Percentiles rank a stretch among this genome's conserved stretches.
Evolutionary conservation across 2,329 filamentous ascomycete species (phyloP).

Genomic region (Aspergillus candidus): DNA sequence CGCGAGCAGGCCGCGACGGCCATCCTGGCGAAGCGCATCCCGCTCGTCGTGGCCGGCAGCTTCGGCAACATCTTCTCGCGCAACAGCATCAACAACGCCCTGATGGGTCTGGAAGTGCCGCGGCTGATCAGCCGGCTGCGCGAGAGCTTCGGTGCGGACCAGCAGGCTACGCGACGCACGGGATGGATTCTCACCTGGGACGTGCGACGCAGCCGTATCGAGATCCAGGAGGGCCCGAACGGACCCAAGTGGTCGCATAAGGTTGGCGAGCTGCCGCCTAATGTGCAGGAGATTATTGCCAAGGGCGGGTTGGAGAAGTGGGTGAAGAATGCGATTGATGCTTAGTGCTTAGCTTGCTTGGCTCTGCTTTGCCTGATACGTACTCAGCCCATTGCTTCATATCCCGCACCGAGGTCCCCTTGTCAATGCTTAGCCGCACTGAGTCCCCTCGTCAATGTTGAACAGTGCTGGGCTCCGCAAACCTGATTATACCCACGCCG

Average conservation of each 20-base stretch:
- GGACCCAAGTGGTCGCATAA: slow-evolving; percentile 69
- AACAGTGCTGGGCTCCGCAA: too few species aligned
- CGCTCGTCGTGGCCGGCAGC: slow-evolving; percentile 71
- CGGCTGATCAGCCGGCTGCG: slow-evolving; percentile 29
- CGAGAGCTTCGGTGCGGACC: slow-evolving; percentile 30
- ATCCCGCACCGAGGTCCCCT: too few species aligned
- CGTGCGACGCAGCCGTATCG: slow-evolving; percentile 63
- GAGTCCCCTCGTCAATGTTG: too few species aligned
- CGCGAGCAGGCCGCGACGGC: slow-evolving; percentile 86
- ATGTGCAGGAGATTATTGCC: slow-evolving; percentile 81
- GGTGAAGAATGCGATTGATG: slow-evolving; percentile 64
- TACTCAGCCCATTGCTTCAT: too few species aligned
- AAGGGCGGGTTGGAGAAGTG: slow-evolving; percentile 72
- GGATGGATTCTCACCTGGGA: slow-evolving; percentile 85
- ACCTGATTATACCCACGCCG: too few species aligned
- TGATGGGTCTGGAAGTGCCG: slow-evolving; percentile 35
- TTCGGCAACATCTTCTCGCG: slow-evolving; percentile 79
- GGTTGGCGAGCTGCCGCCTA: slow-evolving; percentile 75
- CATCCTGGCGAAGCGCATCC: slow-evolving; percentile 72
- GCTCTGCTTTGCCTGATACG: too few species aligned
- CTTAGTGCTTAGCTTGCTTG: too few species aligned
- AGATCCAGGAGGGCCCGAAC: slow-evolving; percentile 61
- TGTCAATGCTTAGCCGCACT: slow-evolving; percentile 9
- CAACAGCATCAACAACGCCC: slow-evolving; percentile 43
- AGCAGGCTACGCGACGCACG: slow-evolving; percentile 60